Evolutionary conservation across 2,329 filamentous ascomycete species (phyloP).

Genomic region (Stromatinia cepivora): DNA sequence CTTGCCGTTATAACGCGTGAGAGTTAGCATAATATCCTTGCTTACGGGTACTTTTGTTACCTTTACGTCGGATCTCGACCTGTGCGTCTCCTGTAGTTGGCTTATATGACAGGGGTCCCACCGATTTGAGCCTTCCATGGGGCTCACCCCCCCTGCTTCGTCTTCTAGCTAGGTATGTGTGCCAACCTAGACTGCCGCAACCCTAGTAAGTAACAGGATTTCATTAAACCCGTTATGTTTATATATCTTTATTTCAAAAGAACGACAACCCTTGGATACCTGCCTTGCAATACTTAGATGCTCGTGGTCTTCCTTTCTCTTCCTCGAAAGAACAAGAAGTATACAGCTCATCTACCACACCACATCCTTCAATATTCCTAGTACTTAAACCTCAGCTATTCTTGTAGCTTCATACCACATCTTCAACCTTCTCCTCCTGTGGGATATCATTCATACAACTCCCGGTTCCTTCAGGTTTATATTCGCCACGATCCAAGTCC

Average conservation of each 20-base stretch:
- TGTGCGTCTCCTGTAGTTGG: slow-evolving; percentile 24
- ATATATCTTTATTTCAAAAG: slow-evolving; percentile 22
- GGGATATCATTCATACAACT: slow-evolving; percentile 9
- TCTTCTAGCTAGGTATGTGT: slow-evolving; percentile 10
- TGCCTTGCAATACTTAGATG: slow-evolving; percentile 23
- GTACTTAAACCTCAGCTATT: slow-evolving; percentile 9
- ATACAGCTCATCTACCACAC: slow-evolving; percentile 10
- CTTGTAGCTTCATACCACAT: slow-evolving; percentile 6
- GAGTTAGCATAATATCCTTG: slow-evolving; percentile 1
- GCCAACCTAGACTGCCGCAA: slow-evolving; percentile 18
- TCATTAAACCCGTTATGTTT: slow-evolving; percentile 19
- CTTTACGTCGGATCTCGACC: slow-evolving; percentile 21
- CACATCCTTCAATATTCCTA: slow-evolving; percentile 22
- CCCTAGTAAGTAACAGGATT: slow-evolving; percentile 19
- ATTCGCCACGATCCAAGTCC: not conserved
- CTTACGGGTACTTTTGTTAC: slow-evolving; percentile 4
- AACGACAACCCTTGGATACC: slow-evolving; percentile 17
- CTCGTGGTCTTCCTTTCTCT: slow-evolving; percentile 17
- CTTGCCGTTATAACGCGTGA: slow-evolving; percentile 7
- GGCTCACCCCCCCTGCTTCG: slow-evolving; percentile 3
- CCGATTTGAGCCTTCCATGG: slow-evolving; percentile 19
- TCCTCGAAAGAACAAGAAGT: slow-evolving; percentile 14
- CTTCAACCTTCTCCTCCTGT: slow-evolving; percentile 11
- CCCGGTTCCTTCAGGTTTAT: slow-evolving; percentile 12
- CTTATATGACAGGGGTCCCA: slow-evolving; percentile 18